Conservation (phyloP, 169 alveolate genomes). For the Sarcocystis neurona region DNA sequence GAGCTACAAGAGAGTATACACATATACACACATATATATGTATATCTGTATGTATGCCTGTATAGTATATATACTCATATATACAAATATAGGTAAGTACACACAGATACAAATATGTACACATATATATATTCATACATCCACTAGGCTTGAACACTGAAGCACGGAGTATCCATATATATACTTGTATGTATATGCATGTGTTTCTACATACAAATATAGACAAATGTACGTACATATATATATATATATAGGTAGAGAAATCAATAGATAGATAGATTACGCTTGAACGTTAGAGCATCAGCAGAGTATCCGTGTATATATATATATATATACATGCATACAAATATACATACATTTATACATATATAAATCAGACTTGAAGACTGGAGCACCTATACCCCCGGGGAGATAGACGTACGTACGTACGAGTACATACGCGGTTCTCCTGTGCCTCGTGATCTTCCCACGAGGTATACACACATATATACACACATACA, state of each 20-base stretch:
- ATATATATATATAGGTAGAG: neutral
- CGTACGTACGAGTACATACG: no score
- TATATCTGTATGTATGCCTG: neutral
- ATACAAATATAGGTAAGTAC: neutral
- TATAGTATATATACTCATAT: neutral
- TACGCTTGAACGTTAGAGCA: neutral
- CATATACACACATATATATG: neutral
- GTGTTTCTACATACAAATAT: neutral
- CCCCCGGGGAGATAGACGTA: no score
- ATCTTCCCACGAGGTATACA: no score
- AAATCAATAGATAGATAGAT: neutral
- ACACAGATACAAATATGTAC: neutral
- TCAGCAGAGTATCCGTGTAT: neutral
- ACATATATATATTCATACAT: neutral
- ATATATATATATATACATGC: neutral
- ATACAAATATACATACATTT: neutral
- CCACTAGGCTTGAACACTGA: neutral
- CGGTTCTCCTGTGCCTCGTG: no score
- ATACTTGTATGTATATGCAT: neutral
- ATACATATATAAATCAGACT: no score
- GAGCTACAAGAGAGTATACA: neutral
- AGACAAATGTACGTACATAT: neutral
- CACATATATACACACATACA: no score
- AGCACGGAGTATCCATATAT: no score
- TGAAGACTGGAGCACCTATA: no score